Base-by-base conservation (phyloP, 129 eudicot genomes). In the Centrapalus pauciflorus region DNA sequence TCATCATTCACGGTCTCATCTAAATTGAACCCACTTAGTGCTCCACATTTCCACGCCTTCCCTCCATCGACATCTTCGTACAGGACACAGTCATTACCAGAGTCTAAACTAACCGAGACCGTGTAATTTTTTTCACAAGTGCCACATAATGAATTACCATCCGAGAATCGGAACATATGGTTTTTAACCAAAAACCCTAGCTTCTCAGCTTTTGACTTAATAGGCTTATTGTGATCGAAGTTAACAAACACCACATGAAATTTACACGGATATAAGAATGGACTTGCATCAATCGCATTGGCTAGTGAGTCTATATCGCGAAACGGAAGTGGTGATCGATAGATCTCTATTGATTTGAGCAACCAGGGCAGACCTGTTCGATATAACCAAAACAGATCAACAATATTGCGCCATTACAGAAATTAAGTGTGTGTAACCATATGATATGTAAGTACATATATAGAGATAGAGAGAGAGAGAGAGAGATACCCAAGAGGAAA, bases 301-400 rank as follows among this genome's bases (percentile, higher is more conserved):
- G 92, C 80, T 1, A 93, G 70, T 11, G 75, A 50, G 64, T 89
- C 95, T 27, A 93, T 89, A 7, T 93, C 87, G 8, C 61, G 71
- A 73, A 93, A 93, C 20, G 99, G 96, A 55, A 88, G 80, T 2
- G 92, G 88, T 7, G 99, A 86, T 54, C 99, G 77, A 50, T 93
- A 93, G 57, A 93, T 93, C 82, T 93, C 98, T 7, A 89, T 67
- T n/a, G 96, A 83, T 77, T 93, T 93, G 38, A 93, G 83, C 61
- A 93, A 77, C 61, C 84, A 82, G 2, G 99, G 96, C 29, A 86
- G 64, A 60, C 98, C 98, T 90, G 75, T 32, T 5, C 46, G 43
- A 71, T 52, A 38, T 32, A 55, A 67, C 48, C 20, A 37, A 71
- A 25, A 21, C 9, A n/a, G 48, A 19, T 55, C 11, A 64, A 24